Base-by-base conservation (phyloP, 1,284 basidiomycete genomes). In the Mycena citricolor region DNA sequence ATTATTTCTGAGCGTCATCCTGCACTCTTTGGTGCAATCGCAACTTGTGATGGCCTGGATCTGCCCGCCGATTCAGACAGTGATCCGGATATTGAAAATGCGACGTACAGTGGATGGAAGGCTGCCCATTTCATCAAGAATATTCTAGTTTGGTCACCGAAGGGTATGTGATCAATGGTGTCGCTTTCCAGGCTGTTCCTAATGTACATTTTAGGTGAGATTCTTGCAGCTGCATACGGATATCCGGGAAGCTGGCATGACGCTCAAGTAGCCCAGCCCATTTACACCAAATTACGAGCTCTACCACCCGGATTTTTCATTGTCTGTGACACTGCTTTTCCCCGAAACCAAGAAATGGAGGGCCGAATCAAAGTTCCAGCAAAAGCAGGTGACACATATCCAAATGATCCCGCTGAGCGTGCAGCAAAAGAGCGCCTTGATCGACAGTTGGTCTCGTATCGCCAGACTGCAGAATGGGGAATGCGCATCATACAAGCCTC, bases 21-120 rank as follows among this genome's bases (percentile, higher is more conserved):
- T 4, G 49, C 56, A 1, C 62, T 76, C 2, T 38, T 26, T 8
- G 68, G 69, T 1, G 71, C 68, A 5, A 71, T 76, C 58, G 68
- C 61, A 1, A 55, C 50, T 13, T 61, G 66, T 20, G 63, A 67
- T 58, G 62, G 65, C 4, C 51, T 67, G 0, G 59, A 57, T 26
- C 41, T 66, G 2, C 32, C 51, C 0, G 56, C 57, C 2, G 57
- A 67, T 44, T 54, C 46, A 22, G 62, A 59, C 3, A 33, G 32
- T 5, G 66, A 77, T 56, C 48, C 52, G 1, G 66, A 70, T 10
- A 57, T 74, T 4, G 68, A 76, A 49, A 76, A 77, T 60, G 64
- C 67, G 1, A 74, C 67, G 4, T 77, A 66, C 48, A 77, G 74
- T 63, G 68, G 72, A 0, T 78, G 73, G 73, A 38, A 67, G 2